Base-by-base conservation (phyloP, 2,329 filamentous ascomycete species). In the Fusarium clavum region DNA sequence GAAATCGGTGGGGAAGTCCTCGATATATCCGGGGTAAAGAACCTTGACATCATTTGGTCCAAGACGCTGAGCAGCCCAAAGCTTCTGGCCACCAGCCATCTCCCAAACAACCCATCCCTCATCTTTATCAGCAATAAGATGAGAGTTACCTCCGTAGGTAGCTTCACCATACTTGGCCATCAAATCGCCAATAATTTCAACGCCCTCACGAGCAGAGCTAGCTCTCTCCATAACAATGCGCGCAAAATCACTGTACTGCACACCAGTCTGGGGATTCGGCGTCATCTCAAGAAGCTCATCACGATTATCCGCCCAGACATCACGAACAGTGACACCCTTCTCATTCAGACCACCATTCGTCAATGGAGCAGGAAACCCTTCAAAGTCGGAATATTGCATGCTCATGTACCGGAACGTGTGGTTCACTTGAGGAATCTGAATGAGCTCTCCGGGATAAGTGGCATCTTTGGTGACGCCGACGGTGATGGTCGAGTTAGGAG, bases 401-500 rank as follows among this genome's bases (percentile, higher is more conserved):
- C 72, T 74, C 30, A 74, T 46, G 32, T 74, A 72, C 7, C 72
- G 67, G 13, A 74, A 60, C 1, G 72, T 74, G 38, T 74, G 72
- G 22, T 59, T 73, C 22, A 57, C 72, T 58, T 74, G 72, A 0
- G 67, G 72, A 9, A 74, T 74, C 18, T 71, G 49, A 9, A 74
- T 66, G 8, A 74, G 72, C 24, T 74, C 62, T 54, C 72, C 72
- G 0, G 72, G 72, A 13, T 61, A 74, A 11, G 24, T 30, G 1
- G 72, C 72, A 32, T 71, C 70, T 44, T 70, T 43, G 8, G 72
- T 74, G 10, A 74, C 70, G 8, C 72, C 72, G 5, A 74, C 72
- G 14, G 67, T 71, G 53, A 84, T 78, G 1, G 81, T 83, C 1
- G 78, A 80, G 52, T 84, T 83, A 1, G 80, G 44, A 2, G 77